Conservation (phyloP, 345 rosid species). For the Physaria fendleri region DNA sequence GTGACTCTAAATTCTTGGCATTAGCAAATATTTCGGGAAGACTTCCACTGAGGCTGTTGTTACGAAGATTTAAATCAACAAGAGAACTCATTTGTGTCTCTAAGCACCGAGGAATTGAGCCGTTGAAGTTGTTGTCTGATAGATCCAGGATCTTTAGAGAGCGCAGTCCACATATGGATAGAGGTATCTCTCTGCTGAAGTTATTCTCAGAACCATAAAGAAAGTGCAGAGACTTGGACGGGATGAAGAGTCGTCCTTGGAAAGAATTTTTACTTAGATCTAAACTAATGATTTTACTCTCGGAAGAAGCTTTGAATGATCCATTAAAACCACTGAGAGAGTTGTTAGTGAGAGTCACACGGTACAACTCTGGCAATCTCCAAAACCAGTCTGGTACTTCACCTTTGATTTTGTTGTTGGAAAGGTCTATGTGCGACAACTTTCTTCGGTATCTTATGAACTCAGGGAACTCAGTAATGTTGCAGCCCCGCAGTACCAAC, state of each 20-base stretch:
- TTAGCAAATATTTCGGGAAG: neutral
- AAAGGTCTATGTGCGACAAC: rapidly evolving
- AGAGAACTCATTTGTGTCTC: neutral
- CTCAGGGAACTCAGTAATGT: neutral
- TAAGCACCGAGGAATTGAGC: neutral
- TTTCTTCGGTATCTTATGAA: neutral
- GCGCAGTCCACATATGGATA: neutral
- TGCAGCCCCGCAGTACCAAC: neutral
- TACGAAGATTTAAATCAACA: neutral
- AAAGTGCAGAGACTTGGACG: neutral
- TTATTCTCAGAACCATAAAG: neutral
- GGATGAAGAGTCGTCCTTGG: neutral
- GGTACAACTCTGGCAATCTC: rapidly evolving
- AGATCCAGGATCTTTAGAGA: neutral
- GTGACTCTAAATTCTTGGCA: neutral
- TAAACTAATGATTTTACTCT: rapidly evolving
- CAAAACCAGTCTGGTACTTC: neutral
- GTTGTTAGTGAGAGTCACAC: neutral
- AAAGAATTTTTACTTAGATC: neutral
- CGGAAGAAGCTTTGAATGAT: neutral
- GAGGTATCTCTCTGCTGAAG: neutral
- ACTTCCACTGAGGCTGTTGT: neutral
- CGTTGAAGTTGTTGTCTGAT: neutral
- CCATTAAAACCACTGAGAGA: neutral
- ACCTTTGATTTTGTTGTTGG: conserved; percentile 1